Evolutionary conservation across 139 green algal species (phyloP), one percentile per base, ranked within the genome.

Genomic region (Chlorella sp.): DNA sequence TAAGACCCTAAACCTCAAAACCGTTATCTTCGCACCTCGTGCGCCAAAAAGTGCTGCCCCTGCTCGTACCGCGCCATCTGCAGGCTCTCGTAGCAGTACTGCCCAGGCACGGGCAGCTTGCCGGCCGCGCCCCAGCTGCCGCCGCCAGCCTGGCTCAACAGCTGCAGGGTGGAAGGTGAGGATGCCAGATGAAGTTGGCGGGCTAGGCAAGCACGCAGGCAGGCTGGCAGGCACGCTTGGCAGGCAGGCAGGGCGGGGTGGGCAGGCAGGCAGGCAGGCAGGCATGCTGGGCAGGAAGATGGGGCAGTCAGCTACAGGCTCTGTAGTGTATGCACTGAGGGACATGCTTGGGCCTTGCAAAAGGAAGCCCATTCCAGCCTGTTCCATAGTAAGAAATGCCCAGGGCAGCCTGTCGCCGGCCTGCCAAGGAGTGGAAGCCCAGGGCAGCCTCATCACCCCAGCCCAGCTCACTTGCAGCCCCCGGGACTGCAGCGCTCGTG

Each of bases 21-120:
- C n/a, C n/a, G n/a, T n/a, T n/a, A 32, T 40, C 7, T 22, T 0
- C 79, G n/a, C 57, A 79, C 90, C 91, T 97, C 95, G 84, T 97
- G 95, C 26, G 91, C 86, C 57, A 96, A 66, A 87, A 97, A 97
- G 84, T 96, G 89, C 89, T 96, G 94, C 9, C 93, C 92, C 0
- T 80, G 21, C 53, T 95, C 64, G 90, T 97, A 97, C n/a, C 89
- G 83, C 53, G 95, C 88, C 26, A 97, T 89, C 93, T 97, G 95
- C 78, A 95, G 91, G 81, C 88, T 90, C 89, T 97, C 95, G 83
- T 93, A 96, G 83, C 89, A 91, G 88, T 94, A 92, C 92, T 97
- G 94, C 68, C 92, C 90, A 0, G 92, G 88, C 28, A 53, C 73
- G 30, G 92, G 95, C 83, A 96, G 88, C 64, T 73, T 85, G 19